Evolutionary conservation across 352 stramenopile genomes (phyloP).

Genomic region (Globisporangium yorkense): DNA sequence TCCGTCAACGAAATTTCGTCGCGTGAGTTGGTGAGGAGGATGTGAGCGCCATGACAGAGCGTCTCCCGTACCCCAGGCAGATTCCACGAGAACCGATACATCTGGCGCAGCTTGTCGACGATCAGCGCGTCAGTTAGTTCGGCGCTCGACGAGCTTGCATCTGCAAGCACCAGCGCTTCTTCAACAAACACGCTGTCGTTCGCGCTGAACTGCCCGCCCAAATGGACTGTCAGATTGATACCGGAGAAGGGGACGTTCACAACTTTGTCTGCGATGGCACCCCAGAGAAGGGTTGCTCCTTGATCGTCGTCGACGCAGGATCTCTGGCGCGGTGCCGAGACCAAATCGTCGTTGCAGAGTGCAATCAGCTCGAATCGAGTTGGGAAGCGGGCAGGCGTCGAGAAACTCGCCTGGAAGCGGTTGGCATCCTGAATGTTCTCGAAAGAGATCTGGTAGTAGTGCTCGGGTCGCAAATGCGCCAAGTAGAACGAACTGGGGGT

Average conservation of each 20-base stretch:
- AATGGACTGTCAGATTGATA: constrained; percentile 43
- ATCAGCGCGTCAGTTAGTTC: constrained; percentile 4
- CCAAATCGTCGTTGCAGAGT: constrained; percentile 23
- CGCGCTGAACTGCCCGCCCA: constrained; percentile 42
- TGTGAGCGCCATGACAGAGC: constrained; percentile 36
- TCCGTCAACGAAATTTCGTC: constrained; percentile 17
- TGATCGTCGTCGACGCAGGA: background rate
- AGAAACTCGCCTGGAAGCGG: constrained; percentile 39
- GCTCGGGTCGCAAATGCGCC: constrained; percentile 45
- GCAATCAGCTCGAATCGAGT: constrained; percentile 32
- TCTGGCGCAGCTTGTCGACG: constrained; percentile 33
- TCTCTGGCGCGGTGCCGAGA: background rate
- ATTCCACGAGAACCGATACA: constrained; percentile 55
- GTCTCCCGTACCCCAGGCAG: constrained; percentile 37
- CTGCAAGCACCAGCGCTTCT: constrained; percentile 19
- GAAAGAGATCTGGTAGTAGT: constrained; percentile 54
- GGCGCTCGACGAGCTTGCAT: background rate
- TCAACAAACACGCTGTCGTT: constrained; percentile 27
- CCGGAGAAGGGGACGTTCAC: constrained; percentile 24
- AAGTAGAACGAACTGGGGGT: constrained; percentile 58
- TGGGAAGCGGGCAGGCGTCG: constrained; percentile 25
- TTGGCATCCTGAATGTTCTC: constrained; percentile 34
- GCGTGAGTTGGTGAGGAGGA: constrained; percentile 36
- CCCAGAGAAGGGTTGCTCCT: constrained; percentile 21
- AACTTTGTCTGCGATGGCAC: constrained; percentile 21